Percentiles rank a stretch among this genome's conserved stretches.
phyloP scores from a whole-genome alignment of 495 filamentous ascomycete species.

The Talaromyces wortmannii region DNA sequence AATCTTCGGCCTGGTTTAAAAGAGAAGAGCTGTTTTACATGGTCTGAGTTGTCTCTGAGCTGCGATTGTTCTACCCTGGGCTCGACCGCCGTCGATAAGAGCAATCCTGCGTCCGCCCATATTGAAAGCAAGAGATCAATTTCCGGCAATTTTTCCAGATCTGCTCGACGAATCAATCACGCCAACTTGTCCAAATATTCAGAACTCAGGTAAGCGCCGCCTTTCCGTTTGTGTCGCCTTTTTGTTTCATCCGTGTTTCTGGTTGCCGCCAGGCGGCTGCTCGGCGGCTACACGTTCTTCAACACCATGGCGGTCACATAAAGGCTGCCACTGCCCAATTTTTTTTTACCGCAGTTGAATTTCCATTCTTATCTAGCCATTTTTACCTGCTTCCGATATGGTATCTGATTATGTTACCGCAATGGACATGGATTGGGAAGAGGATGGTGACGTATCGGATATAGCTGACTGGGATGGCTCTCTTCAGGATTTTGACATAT shows the following conservation, averaged over 20 bases:
- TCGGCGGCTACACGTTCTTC: conserved; percentile 1
- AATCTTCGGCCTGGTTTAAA: no score
- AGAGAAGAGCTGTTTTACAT: no score
- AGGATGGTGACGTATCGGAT: background rate
- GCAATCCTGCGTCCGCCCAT: no score
- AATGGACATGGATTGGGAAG: background rate
- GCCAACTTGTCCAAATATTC: background rate
- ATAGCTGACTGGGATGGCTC: conserved; percentile 10
- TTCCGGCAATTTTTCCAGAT: background rate
- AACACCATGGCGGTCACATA: background rate
- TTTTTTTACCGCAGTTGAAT: conserved; percentile 1
- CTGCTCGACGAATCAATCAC: background rate
- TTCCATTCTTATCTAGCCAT: conserved; percentile 1
- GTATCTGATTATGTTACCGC: background rate
- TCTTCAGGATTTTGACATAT: conserved; percentile 13
- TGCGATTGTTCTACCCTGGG: no score
- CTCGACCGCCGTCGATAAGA: no score
- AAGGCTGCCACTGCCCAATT: background rate
- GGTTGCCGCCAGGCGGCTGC: conserved; percentile 1
- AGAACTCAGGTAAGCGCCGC: conserved; percentile 4
- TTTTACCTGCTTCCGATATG: conserved; percentile 5
- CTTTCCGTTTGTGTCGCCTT: conserved; percentile 2
- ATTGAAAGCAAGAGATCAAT: background rate
- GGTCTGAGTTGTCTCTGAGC: no score
- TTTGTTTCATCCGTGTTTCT: background rate